Evolutionary conservation across 495 filamentous ascomycete species (phyloP), one percentile per base, ranked within the genome.

Genomic region (Penicillium nucicola): DNA sequence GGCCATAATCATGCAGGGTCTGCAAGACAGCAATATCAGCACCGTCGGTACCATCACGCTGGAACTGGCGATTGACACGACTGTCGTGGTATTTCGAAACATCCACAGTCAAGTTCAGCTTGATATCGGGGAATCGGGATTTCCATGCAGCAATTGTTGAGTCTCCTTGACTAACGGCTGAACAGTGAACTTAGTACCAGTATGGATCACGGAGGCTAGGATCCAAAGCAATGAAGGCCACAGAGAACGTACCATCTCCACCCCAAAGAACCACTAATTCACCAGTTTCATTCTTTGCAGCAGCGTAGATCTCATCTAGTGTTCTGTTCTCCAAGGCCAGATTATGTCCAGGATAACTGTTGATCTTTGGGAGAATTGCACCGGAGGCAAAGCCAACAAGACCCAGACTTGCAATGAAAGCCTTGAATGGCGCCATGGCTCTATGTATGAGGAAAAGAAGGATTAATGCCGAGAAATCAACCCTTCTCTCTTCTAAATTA

Each of bases 41-140:
- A n/a, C 32, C 30, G n/a, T 17, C 31, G 25, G 25, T 33, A 9
- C 32, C 44, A 11, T 6, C 14, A 22, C 32, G 15, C 8, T 22
- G 31, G 15, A 36, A 36, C 5, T 35, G 15, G 9, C 32, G 31
- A 36, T 46, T 36, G 30, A 46, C 32, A 8, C 43, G 30, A 14
- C 43, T 36, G n/a, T 46, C 43, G 25, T 20, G 31, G 23, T 37
- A 46, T n/a, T 46, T 46, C 13, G 44, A 46, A 5, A 37, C 10
- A 46, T 46, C 44, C 1, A 46, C 44, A 5, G 44, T 46, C 31
- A 46, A 14, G 32, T 46, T 37, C 5, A 37, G 18, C 18, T 46
- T 18, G 1, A 46, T 23, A 2, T 46, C 19, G 2, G 44, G 44
- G 44, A 46, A 46, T 9, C 19, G 32, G 20, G 44, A 12, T 23